Base-by-base conservation (phyloP, 495 filamentous ascomycete species). In the Viridothelium virens region DNA sequence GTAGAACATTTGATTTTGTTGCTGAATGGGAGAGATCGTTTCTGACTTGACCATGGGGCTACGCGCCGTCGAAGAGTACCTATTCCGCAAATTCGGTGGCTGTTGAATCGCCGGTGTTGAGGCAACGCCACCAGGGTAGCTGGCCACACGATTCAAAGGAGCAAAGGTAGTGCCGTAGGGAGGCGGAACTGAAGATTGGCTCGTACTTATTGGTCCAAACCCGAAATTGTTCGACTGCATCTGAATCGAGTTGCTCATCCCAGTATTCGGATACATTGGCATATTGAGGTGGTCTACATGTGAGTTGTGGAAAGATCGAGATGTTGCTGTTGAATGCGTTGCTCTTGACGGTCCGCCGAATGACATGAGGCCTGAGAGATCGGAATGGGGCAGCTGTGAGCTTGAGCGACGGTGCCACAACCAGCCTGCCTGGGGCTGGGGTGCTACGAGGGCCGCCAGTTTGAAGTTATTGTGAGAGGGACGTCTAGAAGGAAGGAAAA, bases 31-130 rank as follows among this genome's bases (percentile, higher is more conserved):
- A 7, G 76, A 76, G 16, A 38, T n/a, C 7, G 53, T 67, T 66
- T 78, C 76, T 5, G 71, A 61, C 62, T 78, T 78, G 62, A 78
- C 69, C 14, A 66, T 69, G 33, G 74, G 74, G 18, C 70, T 73
- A 31, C 68, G 67, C 61, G 72, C 53, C 7, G 53, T 36, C 7
- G 53, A 59, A 33, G 53, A 59, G 14, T 68, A 53, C 64, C 39
- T 39, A 70, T 63, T 33, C 59, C 64, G 64, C 14, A 74, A n/a
- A n/a, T 66, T 62, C 31, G 63, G 53, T 33, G 53, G 53, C 14
- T 59, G 53, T 9, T 59, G 53, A 36, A 59, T 59, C 10, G 53
- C 53, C 53, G 53, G 53, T 59, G 53, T 9, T n/a, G 53, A 36
- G 14, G 18, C 7, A 18, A 59, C 33, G 47, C 53, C n/a, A 31